Percentiles rank a stretch among this genome's conserved stretches.
These are phyloP conservation scores for Detonula confervacea DNA, from an alignment of 352 stramenopile species.

Conservation along the genomic window DNA sequence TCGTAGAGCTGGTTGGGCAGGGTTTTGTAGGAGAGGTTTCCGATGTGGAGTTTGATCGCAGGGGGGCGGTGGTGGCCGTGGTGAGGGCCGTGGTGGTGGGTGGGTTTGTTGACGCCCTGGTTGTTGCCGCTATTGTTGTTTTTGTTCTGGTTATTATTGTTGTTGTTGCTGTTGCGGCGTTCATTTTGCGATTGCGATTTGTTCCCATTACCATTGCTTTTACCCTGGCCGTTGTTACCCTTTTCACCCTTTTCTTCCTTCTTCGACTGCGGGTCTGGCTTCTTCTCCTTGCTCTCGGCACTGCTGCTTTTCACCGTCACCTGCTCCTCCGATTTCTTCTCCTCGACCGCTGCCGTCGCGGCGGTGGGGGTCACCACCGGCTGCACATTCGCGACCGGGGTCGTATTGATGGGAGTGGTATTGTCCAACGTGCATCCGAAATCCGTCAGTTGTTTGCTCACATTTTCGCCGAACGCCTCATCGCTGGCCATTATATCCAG, in stretches of 20 bases:
- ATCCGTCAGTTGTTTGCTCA: slow-evolving; percentile 66
- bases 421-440: slow-evolving; percentile 65
- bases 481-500: slow-evolving; percentile 62
- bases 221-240: no score
- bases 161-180: not conserved
- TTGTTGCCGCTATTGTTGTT: slow-evolving; percentile 7
- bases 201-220: no score
- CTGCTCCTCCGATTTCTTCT: slow-evolving; percentile 17
- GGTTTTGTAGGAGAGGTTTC: slow-evolving; percentile 83
- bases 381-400: slow-evolving; percentile 12
- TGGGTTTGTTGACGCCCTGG: slow-evolving; percentile 45
- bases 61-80: no score
- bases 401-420: slow-evolving; percentile 14
- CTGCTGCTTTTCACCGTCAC: slow-evolving; percentile 13
- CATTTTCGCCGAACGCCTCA: slow-evolving; percentile 60
- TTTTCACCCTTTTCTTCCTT: slow-evolving; percentile 35
- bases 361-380: not conserved
- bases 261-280: slow-evolving; percentile 8
- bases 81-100: no score
- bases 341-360: not conserved
- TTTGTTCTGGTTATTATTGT: not conserved
- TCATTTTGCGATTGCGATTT: no score
- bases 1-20: slow-evolving; percentile 75
- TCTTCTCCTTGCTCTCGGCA: slow-evolving; percentile 14
- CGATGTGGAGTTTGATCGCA: slow-evolving; percentile 85